Evolutionary conservation across 441 rosid genomes (phyloP), one percentile per base, ranked within the genome.

Genomic region (Brassica hybrid): DNA sequence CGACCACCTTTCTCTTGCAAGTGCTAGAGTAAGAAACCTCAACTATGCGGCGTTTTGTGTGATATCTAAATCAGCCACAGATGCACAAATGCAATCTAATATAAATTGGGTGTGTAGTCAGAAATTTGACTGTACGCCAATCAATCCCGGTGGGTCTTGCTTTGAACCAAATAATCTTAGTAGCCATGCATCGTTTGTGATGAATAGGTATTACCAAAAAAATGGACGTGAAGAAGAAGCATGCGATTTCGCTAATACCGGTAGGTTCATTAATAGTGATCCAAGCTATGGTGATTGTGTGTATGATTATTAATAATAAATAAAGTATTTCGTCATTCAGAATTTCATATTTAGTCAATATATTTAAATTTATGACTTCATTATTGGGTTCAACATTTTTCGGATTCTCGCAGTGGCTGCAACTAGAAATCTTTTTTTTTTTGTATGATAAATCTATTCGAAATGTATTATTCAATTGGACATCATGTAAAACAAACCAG

Each of bases 251-350:
- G 57, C 4, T 2, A 2, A 8, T 74, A 7, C 34, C 0, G 34
- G 59, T 12, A 7, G 6, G 43, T 1, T 66, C 3, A 11, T n/a
- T 41, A 0, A 5, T 16, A 4, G 10, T 4, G 57, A 74, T 74
- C 72, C 66, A 66, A 74, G 34, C 23, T 30, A 23, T 57, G 59
- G 30, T 21, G 0, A 7, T 54, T 73, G 76, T 65, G 52, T 41
- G 6, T 65, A 18, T 63, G 48, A 4, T 32, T 63, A 21, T 34
- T 30, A 56, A 56, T 56, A 13, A 18, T 3, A 56, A 56, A 17
- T 8, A 18, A 18, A 18, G 60, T 8, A 56, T 17, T 56, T 56
- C 14, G 14, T 43, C 14, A 43, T 43, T 43, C n/a, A 43, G 52
- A 38, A 38, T 38, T 10, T 38, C 45, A 38, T 38, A 12, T 43